Base-by-base conservation (phyloP, 2,329 filamentous ascomycete species). In the Trichoderma atroviride region DNA sequence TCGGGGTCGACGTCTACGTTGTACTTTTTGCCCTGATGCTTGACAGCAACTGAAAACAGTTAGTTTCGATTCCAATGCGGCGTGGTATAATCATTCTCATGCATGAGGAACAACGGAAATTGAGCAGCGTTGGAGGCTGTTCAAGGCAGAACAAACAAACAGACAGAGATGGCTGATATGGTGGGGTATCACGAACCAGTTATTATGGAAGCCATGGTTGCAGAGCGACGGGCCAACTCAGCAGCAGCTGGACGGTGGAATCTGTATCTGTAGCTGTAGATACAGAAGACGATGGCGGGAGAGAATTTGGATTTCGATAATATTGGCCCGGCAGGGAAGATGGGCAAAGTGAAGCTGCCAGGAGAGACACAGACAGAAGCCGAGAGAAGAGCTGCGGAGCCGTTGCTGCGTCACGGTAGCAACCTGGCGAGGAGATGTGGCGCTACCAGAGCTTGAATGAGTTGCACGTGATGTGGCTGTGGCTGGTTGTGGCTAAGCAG, bases 1-100 rank as follows among this genome's bases (percentile, higher is more conserved):
- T 88, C 85, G 55, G 92, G 87, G 79, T 98, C 95, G 76, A 99
- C 88, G 71, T 98, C 95, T 79, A 99, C 88, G 78, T 98, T 90
- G 84, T 98, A 92, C 79, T 94, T 95, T 81, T 96, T 97, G 83
- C 95, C 95, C 79, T 94, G 90, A 80, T 99, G 95, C 82, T 97
- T 98, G 74, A 99, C 91, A 78, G 94, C 86, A 74, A 99, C 94
- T 97, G 73, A 14, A 55, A 50, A 1, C 3, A 60, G 24, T 35
- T 40, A 5, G 13, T 3, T 24, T 14, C 11, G 14, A 13, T 22
- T 29, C 29, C 22, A 57, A 53, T 7, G 35, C 10, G 19, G 16
- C 14, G 19, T 9, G 3, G 13, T 40, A 40, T 1, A 16, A 0
- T 10, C 13, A 55, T 16, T 71, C 13, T 10, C 31, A 33, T n/a